Base-by-base conservation (phyloP, 1,139 yeast species). In the Sugiyamaella xylanicola region DNA sequence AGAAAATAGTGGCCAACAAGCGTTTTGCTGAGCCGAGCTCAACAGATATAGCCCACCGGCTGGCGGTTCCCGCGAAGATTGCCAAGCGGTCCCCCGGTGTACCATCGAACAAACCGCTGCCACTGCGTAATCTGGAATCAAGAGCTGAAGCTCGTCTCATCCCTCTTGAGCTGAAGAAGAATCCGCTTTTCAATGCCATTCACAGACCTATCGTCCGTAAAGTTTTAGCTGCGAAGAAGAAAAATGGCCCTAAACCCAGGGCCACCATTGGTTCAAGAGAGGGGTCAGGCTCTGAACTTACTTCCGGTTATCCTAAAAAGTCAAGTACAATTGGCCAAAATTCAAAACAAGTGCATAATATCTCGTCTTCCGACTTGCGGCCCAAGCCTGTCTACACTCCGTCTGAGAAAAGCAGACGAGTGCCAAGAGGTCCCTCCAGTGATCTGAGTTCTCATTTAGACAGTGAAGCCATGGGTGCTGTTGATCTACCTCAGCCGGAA, bases 111-210 rank as follows among this genome's bases (percentile, higher is more conserved):
- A 41, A 41, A 40, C 42, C 42, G 9, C 20, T 45, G 8, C 48
- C 48, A 3, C 17, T 45, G 16, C 39, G 19, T 13, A 7, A 20
- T 42, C 32, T 45, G 2, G 49, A 36, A 19, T 19, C 17, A 11
- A 40, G 20, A 2, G 45, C 20, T 15, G 27, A 11, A 3, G 17
- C 13, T 4, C 25, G 39, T 8, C 13, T 5, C 13, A 22, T 48
- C 27, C 52, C 52, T 20, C 2, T 4, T 9, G 40, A 40, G 15
- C 42, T 53, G 3, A 25, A 40, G 50, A 35, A 41, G n/a, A 55
- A 58, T 29, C 58, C 61, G 11, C 54, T 59, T 20, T 59, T 55
- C 46, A 48, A 46, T 20, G 61, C 61, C 16, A 57, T 59, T 25
- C 55, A 59, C 47, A 39, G 57, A 29, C 55, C 58, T 11, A 22